Base-by-base conservation (phyloP, 2,329 filamentous ascomycete species). In the Balansia obtecta region DNA sequence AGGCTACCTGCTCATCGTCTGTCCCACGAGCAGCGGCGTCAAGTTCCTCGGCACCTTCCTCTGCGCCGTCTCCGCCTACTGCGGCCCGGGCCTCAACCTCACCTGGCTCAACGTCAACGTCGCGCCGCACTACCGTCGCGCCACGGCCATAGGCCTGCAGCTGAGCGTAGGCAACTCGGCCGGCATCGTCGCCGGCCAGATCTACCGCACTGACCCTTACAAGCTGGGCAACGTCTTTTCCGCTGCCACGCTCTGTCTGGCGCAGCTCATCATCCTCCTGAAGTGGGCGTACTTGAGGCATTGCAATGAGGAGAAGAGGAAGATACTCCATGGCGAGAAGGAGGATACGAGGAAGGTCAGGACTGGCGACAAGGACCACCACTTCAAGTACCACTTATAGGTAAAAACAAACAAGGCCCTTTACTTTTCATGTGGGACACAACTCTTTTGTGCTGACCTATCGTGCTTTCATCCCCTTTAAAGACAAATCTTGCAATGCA, bases 21-120 rank as follows among this genome's bases (percentile, higher is more conserved):
- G 65, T 37, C 67, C 78, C 10, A 71, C 70, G 4, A 69, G 71
- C 54, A 63, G 76, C 18, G 70, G 71, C 0, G 69, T 75, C 45
- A 67, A 71, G 50, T 77, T 72, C 60, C 73, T 76, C 50, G 71
- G 68, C 3, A 72, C 70, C 1, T 77, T 71, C 57, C 60, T 77
- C 12, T 70, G 68, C 45, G 72, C 70, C 2, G 62, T 73, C 7
- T 68, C 71, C 1, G 68, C 73, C 2, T 77, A 76, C 52, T 70
- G 66, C 8, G 68, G 69, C 1, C 67, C 71, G 0, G 76, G 76
- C 0, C 54, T 74, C 15, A 73, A 73, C 55, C 54, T 70, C 46
- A 71, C 69, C 6, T 74, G 71, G 72, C 60, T 73, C 16, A 70
- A 69, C 41, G 66, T 68, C 52, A 74, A 72, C 48, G 60, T 68